These are phyloP conservation scores for Violaceomyces palustris DNA, from an alignment of 1,284 basidiomycete genomes.

Conservation along the genomic window DNA sequence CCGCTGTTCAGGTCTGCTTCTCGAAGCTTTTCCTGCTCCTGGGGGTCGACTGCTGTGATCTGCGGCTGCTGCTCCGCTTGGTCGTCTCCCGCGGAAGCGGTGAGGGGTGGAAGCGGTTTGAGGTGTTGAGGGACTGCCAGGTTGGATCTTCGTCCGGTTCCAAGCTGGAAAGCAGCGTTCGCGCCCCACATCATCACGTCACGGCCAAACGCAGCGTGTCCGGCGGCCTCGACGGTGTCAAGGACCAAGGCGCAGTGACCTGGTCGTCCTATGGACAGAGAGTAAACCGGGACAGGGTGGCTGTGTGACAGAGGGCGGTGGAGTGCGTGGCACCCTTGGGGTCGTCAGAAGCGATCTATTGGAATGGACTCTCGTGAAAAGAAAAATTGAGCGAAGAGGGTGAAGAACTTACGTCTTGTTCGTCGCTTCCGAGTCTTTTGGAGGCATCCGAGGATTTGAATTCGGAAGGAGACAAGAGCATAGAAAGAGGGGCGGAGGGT, in stretches of 20 bases:
- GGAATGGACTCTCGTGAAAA: no score
- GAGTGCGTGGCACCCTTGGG: no score
- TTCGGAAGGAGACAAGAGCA: no score
- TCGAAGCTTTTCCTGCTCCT: slow-evolving; percentile 12
- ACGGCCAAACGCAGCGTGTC: slow-evolving; percentile 54
- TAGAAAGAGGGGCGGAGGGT: slow-evolving; percentile 52
- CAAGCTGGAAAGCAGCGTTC: slow-evolving; percentile 54
- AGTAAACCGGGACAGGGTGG: slow-evolving; percentile 67
- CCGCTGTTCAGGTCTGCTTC: slow-evolving; percentile 41
- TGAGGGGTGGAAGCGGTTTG: slow-evolving; percentile 54
- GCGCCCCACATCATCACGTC: slow-evolving; percentile 59
- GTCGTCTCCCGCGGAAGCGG: slow-evolving; percentile 7
- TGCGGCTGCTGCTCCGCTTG: background rate
- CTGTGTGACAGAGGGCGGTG: slow-evolving; percentile 63
- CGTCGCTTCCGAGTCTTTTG: slow-evolving; percentile 15
- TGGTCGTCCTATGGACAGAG: slow-evolving; percentile 63
- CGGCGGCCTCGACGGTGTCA: slow-evolving; percentile 38
- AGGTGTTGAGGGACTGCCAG: slow-evolving; percentile 64
- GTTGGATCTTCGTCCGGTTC: slow-evolving; percentile 75
- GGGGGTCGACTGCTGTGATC: background rate
- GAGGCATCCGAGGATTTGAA: no score
- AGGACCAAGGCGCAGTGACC: slow-evolving; percentile 60
- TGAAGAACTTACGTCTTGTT: no score
- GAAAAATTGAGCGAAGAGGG: slow-evolving; percentile 59
- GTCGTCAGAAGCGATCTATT: no score